Evolutionary conservation across 2,329 filamentous ascomycete species (phyloP), one percentile per base, ranked within the genome.

Genomic region (Macrophomina pseudophaseolina): DNA sequence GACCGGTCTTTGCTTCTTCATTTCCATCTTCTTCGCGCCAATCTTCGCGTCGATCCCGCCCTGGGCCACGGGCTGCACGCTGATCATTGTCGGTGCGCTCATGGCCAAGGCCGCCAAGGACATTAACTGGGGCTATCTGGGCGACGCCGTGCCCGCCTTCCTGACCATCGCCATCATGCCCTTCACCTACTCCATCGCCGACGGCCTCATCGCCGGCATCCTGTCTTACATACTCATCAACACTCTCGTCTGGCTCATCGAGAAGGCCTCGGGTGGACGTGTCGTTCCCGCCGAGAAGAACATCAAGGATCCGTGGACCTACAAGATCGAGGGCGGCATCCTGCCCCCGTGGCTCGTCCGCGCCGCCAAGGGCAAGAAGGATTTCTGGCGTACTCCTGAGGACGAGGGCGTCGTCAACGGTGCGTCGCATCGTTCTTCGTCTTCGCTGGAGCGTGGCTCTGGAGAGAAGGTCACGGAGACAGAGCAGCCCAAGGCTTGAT

Each of bases 41-140:
- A 94, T 96, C 66, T 96, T 96, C 74, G 92, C 93, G 9, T 94
- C 91, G 0, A 95, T 96, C 67, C 93, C 93, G 4, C 90, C 92
- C 0, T 96, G 92, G 91, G 93, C 93, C 2, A 97, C 93, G 0
- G 93, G 93, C 56, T 93, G 91, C 75, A 93, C 93, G n/a, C 85
- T 96, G 32, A 85, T 97, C 71, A 88, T 97, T 46, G 92, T 97
- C 65, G 93, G 93, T n/a, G 89, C 89, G 23, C 90, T 96, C 85
- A 96, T 96, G 93, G 88, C 90, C 66, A 86, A 88, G 68, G 86
- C 91, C 1, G 91, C 91, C 12, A 87, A 87, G 16, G 90, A 95
- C 70, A 94, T 97, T 82, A 97, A 97, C 84, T 97, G 93, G 93
- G 83, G 84, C 54, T 94, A 97, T 79, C 83, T 92, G 68, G 92